Base-by-base conservation (phyloP, 2,329 filamentous ascomycete genomes). In the Aspergillus glaucus region DNA sequence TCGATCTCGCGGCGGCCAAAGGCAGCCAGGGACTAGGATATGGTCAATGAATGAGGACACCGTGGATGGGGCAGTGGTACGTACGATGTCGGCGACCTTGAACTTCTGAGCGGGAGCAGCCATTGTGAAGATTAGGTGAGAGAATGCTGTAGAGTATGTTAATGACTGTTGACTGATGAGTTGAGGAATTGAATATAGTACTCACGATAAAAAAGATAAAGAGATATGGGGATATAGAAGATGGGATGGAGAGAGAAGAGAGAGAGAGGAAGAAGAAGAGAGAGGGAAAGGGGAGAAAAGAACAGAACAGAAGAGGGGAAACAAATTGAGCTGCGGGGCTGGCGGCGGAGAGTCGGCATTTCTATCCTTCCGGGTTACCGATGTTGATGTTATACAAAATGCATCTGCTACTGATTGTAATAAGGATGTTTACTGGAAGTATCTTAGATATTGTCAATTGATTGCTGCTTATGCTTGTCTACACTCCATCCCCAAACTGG, bases 1-100 rank as follows among this genome's bases (percentile, higher is more conserved):
- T 96, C 91, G 68, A 98, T 96, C 85, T 98, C 93, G 77, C 92
- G 91, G 78, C 93, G 91, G 76, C 93, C 93, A 71, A 98, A 97
- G 75, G 93, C 93, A 71, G 93, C 92, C 72, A 97, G 86, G 72
- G 87, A 88, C 74, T 77, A 55, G 34, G 19, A 43, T 22, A 44
- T 41, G 7, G 54, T 64, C 47, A 58, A 51, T 32, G 10, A 10
- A 32, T 19, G 43, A 9, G n/a, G 15, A 40, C 15, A 40, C 8
- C 10, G 37, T 6, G 15, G 36, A 45, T 7, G 21, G n/a, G 17
- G 40, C 17, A n/a, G 43, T 49, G 45, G 48, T 41, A 74, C 73
- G 48, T 73, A 76, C 79, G 74, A 97, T 87, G 82, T 97, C 93
- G 70, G 92, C 90, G 79, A 98, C 92, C 88, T 96, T 95, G 86